Base-by-base conservation (phyloP, 108 stramenopile genomes). In the Epipyxis sp. region DNA sequence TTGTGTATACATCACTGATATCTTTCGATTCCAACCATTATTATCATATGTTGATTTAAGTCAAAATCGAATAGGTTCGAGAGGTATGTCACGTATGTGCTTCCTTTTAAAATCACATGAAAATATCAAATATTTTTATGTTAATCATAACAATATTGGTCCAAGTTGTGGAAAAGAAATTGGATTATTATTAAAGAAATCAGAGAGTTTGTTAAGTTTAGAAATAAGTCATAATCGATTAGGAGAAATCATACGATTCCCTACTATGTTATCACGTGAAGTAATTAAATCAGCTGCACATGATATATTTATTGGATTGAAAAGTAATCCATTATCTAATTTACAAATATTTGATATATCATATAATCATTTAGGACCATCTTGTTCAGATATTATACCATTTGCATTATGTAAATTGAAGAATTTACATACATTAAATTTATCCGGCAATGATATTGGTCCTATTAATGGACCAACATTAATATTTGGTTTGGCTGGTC, bases 291-390 rank as follows among this genome's bases (percentile, higher is more conserved):
- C 32, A 6, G 71, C 71, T 42, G 71, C 46, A 27, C 44, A 25
- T 34, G 44, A 74, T 37, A 3, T 74, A 29, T 27, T 6, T 42
- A 13, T 74, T 6, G 71, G 71, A 29, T 42, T 74, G 71, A 27
- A 37, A 27, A 30, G 10, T 27, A 74, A 74, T 32, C n/a, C n/a
- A n/a, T n/a, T n/a, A n/a, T 43, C 37, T 13, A 35, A 37, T 27
- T 32, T 74, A 30, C n/a, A 42, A 42, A 54, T 27, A 3, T 37
- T 74, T 16, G 71, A 74, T 39, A 16, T 74, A 6, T 74, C 71
- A 6, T 74, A 74, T 37, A 74, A 74, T 37, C 46, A 74, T 57
- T 25, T 74, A 6, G 71, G 71, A 16, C 71, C 71, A 6, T 42
- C 44, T 10, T 29, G 40, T 13, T 37, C 71, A 37, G 71, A 74